Evolutionary conservation across 2,329 filamentous ascomycete species (phyloP).

Genomic region (Aspergillus eucalypticola): DNA sequence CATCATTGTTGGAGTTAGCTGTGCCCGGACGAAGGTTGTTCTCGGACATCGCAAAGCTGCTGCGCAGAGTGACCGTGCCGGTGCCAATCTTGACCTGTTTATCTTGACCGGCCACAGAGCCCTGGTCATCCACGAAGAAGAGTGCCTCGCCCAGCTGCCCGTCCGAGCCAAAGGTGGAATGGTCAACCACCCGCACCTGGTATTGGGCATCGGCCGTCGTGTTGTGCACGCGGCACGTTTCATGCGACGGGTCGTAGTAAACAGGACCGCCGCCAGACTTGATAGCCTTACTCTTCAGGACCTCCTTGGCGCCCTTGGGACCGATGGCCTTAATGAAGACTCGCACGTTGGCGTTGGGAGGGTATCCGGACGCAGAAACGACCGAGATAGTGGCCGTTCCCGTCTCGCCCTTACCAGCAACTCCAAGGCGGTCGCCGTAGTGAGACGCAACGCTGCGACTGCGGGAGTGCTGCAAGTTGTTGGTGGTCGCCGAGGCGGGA

Average conservation of each 20-base stretch:
- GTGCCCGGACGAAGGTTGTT: slow-evolving; percentile 38
- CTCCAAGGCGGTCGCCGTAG: slow-evolving; percentile 54
- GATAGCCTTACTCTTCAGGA: slow-evolving; percentile 91
- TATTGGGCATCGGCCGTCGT: slow-evolving; percentile 77
- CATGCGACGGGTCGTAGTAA: slow-evolving; percentile 63
- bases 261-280: slow-evolving; percentile 68
- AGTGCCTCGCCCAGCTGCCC: slow-evolving; percentile 78
- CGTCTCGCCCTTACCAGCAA: slow-evolving; percentile 57
- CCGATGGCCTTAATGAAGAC: slow-evolving; percentile 68
- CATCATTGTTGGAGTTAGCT: slow-evolving; percentile 36
- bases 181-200: slow-evolving; percentile 80
- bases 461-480: slow-evolving; percentile 47
- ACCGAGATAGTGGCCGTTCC: slow-evolving; percentile 81
- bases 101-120: slow-evolving; percentile 62
- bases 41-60: slow-evolving; percentile 64
- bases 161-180: slow-evolving; percentile 80
- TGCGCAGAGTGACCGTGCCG: slow-evolving; percentile 72
- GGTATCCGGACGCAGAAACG: slow-evolving; percentile 75
- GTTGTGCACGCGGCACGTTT: slow-evolving; percentile 76
- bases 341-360: slow-evolving; percentile 74
- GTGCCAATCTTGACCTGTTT: slow-evolving; percentile 74
- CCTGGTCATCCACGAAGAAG: slow-evolving; percentile 89
- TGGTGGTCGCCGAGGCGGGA: slow-evolving; percentile 21
- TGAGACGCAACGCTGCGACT: slow-evolving; percentile 52
- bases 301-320: slow-evolving; percentile 68